Evolutionary conservation across 306 rosid genomes (phyloP).

Genomic region (Herpetospermum pedunculosum): DNA sequence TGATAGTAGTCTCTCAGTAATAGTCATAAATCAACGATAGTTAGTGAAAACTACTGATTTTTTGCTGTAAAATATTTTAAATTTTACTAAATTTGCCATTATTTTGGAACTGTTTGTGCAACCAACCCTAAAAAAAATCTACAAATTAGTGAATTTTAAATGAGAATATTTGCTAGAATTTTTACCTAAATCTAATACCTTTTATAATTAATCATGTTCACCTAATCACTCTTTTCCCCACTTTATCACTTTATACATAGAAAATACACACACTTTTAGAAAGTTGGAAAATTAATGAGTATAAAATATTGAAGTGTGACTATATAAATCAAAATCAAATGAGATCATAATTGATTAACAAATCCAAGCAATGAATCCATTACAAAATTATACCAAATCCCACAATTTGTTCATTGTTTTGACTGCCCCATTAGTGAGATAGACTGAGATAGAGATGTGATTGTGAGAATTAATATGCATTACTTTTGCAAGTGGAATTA

Average conservation of each 20-base stretch:
- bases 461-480: background rate
- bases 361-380: background rate
- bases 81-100: too few relatives aligned
- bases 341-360: background rate
- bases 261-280: background rate
- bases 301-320: background rate
- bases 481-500: background rate
- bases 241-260: background rate
- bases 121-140: too few relatives aligned
- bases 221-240: too few relatives aligned
- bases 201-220: background rate
- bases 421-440: background rate
- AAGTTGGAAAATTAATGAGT: background rate
- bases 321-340: background rate
- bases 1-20: too few relatives aligned
- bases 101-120: too few relatives aligned
- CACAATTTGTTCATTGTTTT: background rate
- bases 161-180: background rate
- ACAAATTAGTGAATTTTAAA: too few relatives aligned
- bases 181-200: background rate
- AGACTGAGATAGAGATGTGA: background rate
- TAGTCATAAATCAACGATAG: too few relatives aligned
- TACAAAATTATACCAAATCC: background rate
- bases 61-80: too few relatives aligned
- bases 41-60: too few relatives aligned